Evolutionary conservation across 2,329 filamentous ascomycete genomes (phyloP).

Genomic region (Hypoxylon sp.): DNA sequence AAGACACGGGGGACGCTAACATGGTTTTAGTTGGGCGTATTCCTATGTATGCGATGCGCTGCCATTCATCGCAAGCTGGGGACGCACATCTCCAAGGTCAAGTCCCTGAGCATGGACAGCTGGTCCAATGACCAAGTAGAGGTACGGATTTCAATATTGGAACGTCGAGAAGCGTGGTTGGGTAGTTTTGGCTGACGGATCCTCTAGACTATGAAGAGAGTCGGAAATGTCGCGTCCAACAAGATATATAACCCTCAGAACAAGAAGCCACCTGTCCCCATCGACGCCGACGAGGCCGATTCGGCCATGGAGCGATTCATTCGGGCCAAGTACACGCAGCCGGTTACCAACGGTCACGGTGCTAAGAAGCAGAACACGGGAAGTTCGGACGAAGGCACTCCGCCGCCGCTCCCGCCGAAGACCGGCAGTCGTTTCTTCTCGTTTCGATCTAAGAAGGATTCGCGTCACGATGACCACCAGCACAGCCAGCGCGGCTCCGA

Average conservation of each 20-base stretch:
- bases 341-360: conserved; percentile 46
- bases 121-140: conserved; percentile 97
- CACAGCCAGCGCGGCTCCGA: conserved; percentile 46
- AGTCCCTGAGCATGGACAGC: conserved; percentile 97
- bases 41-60: conserved; percentile 97
- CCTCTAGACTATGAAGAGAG: conserved; percentile 86
- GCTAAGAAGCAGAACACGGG: conserved; percentile 51
- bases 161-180: neutral
- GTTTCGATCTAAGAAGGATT: conserved; percentile 66
- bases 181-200: conserved; percentile 28
- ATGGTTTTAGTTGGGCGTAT: conserved; percentile 78
- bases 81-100: conserved; percentile 98
- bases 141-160: conserved; percentile 59
- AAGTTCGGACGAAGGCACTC: conserved; percentile 64
- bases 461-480: conserved; percentile 43
- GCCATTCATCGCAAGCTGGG: conserved; percentile 94
- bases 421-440: conserved; percentile 69
- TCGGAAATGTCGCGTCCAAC: conserved; percentile 87
- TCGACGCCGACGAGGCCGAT: conserved; percentile 92
- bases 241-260: conserved; percentile 88
- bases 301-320: conserved; percentile 96
- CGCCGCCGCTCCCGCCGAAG: conserved; percentile 69
- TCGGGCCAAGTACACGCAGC: conserved; percentile 85
- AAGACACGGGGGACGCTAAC: conserved; percentile 28
- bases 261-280: conserved; percentile 81